Evolutionary conservation across 2,329 filamentous ascomycete genomes (phyloP).

Genomic region (Aphanoascus verrucosus): DNA sequence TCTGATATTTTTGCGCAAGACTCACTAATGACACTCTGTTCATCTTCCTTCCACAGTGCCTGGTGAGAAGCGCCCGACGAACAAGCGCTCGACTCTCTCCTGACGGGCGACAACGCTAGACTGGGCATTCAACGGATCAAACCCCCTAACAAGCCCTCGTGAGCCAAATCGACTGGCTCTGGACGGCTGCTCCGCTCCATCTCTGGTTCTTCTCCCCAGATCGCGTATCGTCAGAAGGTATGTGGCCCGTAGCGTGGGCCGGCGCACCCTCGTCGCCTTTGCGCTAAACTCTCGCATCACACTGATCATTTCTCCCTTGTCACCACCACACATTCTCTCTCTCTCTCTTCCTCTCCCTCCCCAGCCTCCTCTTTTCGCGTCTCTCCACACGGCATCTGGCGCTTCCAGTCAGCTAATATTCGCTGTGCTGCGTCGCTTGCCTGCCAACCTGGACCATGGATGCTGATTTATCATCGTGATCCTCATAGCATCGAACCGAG

Average conservation of each 20-base stretch:
- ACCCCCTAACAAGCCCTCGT: neutral
- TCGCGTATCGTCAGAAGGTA: slow-evolving; percentile 1
- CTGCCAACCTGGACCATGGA: neutral
- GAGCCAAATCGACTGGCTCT: neutral
- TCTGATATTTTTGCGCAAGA: neutral
- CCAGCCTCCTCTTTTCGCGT: slow-evolving; percentile 9
- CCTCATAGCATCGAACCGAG: neutral
- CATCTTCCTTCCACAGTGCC: neutral
- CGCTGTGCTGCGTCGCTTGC: slow-evolving; percentile 1
- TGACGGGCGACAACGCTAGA: neutral
- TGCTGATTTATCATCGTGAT: neutral
- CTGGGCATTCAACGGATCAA: slow-evolving; percentile 1
- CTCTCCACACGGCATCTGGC: neutral
- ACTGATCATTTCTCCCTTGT: neutral
- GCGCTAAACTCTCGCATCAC: slow-evolving; percentile 10
- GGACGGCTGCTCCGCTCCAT: slow-evolving; percentile 3
- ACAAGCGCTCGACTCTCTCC: neutral
- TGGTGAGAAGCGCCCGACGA: neutral
- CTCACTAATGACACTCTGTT: neutral
- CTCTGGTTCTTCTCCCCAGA: neutral
- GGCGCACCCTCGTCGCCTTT: neutral
- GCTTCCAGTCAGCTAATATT: neutral
- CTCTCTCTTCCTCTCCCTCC: neutral
- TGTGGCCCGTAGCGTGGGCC: neutral
- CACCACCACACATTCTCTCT: neutral